phyloP scores from a whole-genome alignment of 345 rosid genomes.

The Arabidopsis arenosa region DNA sequence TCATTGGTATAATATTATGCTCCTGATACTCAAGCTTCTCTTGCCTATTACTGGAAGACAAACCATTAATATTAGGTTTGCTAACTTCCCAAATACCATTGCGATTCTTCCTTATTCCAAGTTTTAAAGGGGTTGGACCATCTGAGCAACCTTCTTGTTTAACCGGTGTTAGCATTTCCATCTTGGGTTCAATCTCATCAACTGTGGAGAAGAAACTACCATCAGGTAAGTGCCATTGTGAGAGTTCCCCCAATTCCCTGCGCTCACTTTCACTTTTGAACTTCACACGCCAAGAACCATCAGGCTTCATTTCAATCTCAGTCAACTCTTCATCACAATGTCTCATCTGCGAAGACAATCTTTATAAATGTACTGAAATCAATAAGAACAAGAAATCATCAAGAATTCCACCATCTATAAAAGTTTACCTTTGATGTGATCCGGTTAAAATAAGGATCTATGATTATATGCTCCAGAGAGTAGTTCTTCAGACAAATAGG shows the following conservation, averaged over 20 bases:
- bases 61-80: conserved; percentile 61
- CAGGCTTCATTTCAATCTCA: conserved; percentile 85
- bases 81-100: conserved; percentile 89
- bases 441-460: conserved; percentile 93
- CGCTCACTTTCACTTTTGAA: conserved; percentile 74
- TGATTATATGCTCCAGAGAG: conserved; percentile 74
- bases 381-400: not conserved
- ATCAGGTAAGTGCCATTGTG: conserved; percentile 79
- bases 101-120: conserved; percentile 81
- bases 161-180: conserved; percentile 54
- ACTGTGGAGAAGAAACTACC: conserved; percentile 54
- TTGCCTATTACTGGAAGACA: conserved; percentile 64
- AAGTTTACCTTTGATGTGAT: conserved; percentile 73
- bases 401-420: not conserved
- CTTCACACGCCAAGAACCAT: conserved; percentile 98
- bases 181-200: conserved; percentile 51
- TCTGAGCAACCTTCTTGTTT: conserved; percentile 81
- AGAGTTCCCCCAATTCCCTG: conserved; percentile 77
- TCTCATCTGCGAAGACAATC: conserved; percentile 61
- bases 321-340: conserved; percentile 79
- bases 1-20: conserved; percentile 76
- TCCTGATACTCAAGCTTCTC: conserved; percentile 56
- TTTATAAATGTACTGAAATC: not conserved
- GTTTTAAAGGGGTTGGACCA: conserved; percentile 70
- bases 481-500: conserved; percentile 93